Evolutionary conservation across 192 early-diverging fungal species (phyloP), one percentile per base, ranked within the genome.

Genomic region (Coemansia sp.): DNA sequence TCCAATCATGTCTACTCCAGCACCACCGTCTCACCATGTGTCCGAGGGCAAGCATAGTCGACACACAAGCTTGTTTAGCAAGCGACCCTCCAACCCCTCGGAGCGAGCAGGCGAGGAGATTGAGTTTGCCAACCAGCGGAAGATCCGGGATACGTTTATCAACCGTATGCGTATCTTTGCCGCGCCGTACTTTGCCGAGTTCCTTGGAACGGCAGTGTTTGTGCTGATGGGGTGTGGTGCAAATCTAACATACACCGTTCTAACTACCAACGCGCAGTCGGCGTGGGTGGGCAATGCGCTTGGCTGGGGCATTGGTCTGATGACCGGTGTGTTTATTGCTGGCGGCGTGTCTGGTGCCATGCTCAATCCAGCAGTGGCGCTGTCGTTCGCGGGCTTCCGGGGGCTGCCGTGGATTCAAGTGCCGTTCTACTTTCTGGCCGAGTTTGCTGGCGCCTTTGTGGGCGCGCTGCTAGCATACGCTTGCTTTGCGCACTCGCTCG

Each of bases 371-470:
- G 70, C 81, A 0, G 76, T 81, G 23, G 61, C 81, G 2, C 32
- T 83, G 9, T 56, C 68, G 18, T 68, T 80, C 36, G 82, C 74
- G 13, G 67, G 56, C 15, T 80, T 56, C 56, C 70, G 78, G 18
- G 66, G 71, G 3, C 57, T 83, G 42, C 75, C 80, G 8, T 80
- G 77, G 78, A 63, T 74, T 19, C 68, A 76, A 33, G 70, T 81
- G 4, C 77, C 80, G 3, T 65, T 75, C 21, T 83, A 78, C 42
- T 52, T 81, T 42, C 22, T 77, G 7, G 69, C 82, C 26, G 78
- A 83, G 49, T 58, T 78, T 46, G 36, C 59, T 8, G 82, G 80
- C 6, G 80, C 70, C n/a, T 80, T 83, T 45, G 53, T 74, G 6
- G 82, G 67, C 18, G 82, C 82, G 0, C 50, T 66, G 0, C 41